Evolutionary conservation across 345 rosid genomes (phyloP).

Genomic region (Lepidium sativum): DNA sequence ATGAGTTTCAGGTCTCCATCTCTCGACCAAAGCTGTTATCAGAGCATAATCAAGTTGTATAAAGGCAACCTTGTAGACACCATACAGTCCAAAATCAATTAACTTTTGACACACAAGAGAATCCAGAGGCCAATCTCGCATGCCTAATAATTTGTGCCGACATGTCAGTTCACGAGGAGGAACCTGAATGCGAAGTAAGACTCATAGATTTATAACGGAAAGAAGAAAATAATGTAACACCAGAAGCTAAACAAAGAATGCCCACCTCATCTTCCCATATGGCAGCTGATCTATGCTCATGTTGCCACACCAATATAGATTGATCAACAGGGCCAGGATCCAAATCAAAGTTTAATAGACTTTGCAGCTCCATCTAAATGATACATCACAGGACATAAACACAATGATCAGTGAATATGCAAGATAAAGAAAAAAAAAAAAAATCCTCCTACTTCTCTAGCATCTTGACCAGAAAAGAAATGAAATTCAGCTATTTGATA

Average conservation of each 20-base stretch:
- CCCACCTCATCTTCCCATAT: conserved; percentile 34
- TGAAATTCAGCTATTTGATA: background rate
- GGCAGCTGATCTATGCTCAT: conserved; percentile 34
- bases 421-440: background rate
- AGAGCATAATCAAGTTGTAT: conserved; percentile 56
- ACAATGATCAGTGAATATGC: background rate
- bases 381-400: background rate
- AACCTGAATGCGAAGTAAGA: conserved; percentile 29
- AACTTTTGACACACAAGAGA: conserved; percentile 30
- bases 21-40: conserved; percentile 69
- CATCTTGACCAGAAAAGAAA: background rate
- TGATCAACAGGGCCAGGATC: conserved; percentile 38
- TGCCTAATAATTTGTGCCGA: conserved; percentile 28
- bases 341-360: conserved; percentile 21
- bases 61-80: conserved; percentile 68
- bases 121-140: conserved; percentile 33
- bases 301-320: conserved; percentile 30
- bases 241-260: background rate
- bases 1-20: conserved; percentile 76
- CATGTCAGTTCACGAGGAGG: conserved; percentile 34
- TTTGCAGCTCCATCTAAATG: conserved; percentile 30
- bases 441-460: background rate
- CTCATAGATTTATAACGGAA: conserved; percentile 23
- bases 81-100: conserved; percentile 26
- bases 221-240: background rate